These are phyloP conservation scores for Stylosanthes scabra DNA, from an alignment of 331 rosid genomes.

Conservation along the genomic window DNA sequence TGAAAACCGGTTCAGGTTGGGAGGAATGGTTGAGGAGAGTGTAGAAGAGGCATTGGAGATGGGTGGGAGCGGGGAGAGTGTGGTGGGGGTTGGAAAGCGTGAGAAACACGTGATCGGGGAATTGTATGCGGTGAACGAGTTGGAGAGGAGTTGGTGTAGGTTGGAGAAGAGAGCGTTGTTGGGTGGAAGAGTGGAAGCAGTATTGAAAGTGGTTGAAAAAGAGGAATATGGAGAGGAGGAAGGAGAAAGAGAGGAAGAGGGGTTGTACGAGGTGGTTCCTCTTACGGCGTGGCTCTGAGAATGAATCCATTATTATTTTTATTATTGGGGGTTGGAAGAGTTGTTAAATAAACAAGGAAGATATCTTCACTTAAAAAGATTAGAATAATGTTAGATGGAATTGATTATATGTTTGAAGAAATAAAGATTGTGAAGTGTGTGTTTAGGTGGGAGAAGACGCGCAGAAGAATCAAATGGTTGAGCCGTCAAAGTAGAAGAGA, in stretches of 20 bases:
- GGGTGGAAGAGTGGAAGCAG: constrained; percentile 41
- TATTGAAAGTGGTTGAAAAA: constrained; percentile 36
- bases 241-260: constrained; percentile 35
- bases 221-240: constrained; percentile 39
- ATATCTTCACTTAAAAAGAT: too few species aligned
- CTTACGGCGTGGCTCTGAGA: constrained; percentile 58
- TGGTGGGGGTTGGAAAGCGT: constrained; percentile 32
- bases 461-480: neutral
- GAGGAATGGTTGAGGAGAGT: constrained; percentile 27
- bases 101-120: constrained; percentile 74
- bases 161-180: constrained; percentile 49
- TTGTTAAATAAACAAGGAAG: neutral
- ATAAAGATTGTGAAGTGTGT: neutral
- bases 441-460: constrained; percentile 9
- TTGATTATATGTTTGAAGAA: too few species aligned
- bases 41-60: constrained; percentile 55
- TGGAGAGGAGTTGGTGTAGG: neutral
- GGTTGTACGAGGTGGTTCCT: constrained; percentile 44
- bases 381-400: too few species aligned
- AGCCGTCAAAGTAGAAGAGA: neutral
- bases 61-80: constrained; percentile 35
- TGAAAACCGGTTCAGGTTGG: constrained; percentile 16
- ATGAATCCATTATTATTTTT: constrained; percentile 52
- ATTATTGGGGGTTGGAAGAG: neutral
- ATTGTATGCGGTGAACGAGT: constrained; percentile 54